Evolutionary conservation across 257 asterid genomes (phyloP).

Genomic region (Penstemon eatonii): DNA sequence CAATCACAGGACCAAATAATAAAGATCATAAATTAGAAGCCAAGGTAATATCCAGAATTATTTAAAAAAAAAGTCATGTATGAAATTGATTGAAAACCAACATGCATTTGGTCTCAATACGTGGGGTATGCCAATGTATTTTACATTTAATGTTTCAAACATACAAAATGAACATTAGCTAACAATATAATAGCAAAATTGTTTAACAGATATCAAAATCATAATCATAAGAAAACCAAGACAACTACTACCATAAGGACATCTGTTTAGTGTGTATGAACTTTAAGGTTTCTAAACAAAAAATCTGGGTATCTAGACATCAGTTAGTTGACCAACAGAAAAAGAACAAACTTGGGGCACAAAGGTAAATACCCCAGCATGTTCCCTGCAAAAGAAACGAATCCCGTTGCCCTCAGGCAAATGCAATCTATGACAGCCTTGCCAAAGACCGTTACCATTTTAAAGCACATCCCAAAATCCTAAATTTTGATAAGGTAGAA

Average conservation of each 20-base stretch:
- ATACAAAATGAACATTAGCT: no score
- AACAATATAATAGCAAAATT: no score
- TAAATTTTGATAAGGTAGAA: background rate
- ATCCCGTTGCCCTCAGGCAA: background rate
- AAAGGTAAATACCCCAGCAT: background rate
- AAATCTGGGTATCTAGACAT: no score
- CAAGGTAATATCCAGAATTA: background rate
- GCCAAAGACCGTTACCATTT: background rate
- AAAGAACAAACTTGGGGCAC: background rate
- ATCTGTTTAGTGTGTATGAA: no score
- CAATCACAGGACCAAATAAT: background rate
- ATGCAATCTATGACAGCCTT: background rate
- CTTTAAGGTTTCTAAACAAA: no score
- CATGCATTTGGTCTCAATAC: background rate
- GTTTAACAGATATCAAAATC: no score
- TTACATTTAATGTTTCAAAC: no score
- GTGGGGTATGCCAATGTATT: no score
- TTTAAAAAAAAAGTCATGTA: background rate
- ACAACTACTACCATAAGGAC: no score
- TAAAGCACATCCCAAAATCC: background rate
- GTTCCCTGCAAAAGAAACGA: background rate
- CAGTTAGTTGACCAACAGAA: background rate
- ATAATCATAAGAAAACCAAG: no score
- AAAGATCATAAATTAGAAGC: slow-evolving; percentile 8
- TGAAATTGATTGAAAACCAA: background rate